These are phyloP conservation scores for Aspergillus persii DNA, from an alignment of 2,329 filamentous ascomycete species.

Conservation along the genomic window DNA sequence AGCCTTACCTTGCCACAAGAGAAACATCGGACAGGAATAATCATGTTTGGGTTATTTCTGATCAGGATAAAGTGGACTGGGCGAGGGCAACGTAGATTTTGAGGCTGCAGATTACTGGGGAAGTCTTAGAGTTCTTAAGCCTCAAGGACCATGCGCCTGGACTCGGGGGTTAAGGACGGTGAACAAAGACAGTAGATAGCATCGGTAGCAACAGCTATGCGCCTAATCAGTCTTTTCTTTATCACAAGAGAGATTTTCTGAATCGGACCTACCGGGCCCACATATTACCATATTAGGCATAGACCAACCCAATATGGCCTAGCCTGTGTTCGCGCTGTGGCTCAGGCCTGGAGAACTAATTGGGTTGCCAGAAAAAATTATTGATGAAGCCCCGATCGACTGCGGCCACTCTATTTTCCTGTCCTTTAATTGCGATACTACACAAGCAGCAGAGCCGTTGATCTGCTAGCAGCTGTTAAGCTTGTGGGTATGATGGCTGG, in stretches of 20 bases:
- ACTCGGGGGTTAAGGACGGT: not conserved
- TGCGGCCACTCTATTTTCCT: not conserved
- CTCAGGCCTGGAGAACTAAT: not conserved
- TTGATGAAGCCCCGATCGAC: not conserved
- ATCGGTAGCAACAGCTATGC: not conserved
- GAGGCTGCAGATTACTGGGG: not conserved
- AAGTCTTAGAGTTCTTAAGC: too few relatives aligned
- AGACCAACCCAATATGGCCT: not conserved
- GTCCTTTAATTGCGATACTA: not conserved
- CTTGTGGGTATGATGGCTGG: conserved; percentile 11
- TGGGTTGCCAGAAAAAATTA: not conserved
- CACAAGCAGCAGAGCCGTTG: not conserved
- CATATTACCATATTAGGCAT: not conserved
- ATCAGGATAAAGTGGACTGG: not conserved
- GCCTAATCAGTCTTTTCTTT: not conserved
- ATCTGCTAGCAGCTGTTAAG: not conserved
- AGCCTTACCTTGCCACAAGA: conserved; percentile 89
- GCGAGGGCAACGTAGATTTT: not conserved
- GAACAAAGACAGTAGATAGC: not conserved
- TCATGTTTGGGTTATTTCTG: conserved; percentile 59
- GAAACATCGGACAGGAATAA: conserved; percentile 97
- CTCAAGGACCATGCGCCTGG: too few relatives aligned
- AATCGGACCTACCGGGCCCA: not conserved
- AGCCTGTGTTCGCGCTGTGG: not conserved
- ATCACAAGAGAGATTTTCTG: not conserved